Evolutionary conservation across 441 rosid species (phyloP), one percentile per base, ranked within the genome.

Genomic region (Erodium chrysanthum): DNA sequence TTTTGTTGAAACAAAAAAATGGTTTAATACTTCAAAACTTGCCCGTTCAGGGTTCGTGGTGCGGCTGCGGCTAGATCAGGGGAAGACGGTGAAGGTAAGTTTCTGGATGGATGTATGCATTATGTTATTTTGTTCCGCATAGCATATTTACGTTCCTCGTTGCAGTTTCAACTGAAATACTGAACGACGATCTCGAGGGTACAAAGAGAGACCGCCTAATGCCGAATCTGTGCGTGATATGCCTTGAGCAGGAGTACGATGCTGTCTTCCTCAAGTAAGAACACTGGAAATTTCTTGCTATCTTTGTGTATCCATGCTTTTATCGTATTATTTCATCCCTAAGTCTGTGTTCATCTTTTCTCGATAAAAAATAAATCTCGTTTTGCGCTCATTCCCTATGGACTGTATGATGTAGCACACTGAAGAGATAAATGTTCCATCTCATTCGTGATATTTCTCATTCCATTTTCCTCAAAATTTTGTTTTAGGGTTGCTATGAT

Each of bases 161-260:
- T 68, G 67, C 76, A 81, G 85, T 78, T 71, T 67, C 84, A 48
- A 82, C 80, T 71, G 85, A 78, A 50, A 71, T 70, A 33, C 71
- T 73, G 31, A 89, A 86, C 69, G 77, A 80, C 62, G 87, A 78
- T 52, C 64, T 83, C 62, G 92, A 83, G 61, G 18, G 76, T 64
- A 63, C 83, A 50, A 85, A 82, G 78, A 86, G 78, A 82, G 97
- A 90, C 60, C 76, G 70, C 31, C 70, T 74, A 59, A 76, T 88
- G 84, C 98, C 96, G 74, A 91, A 86, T 83, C 80, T 89, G 0
- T 93, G 97, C 66, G 98, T 93, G 78, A 91, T 93, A 79, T 93
- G 98, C 81, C 96, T 91, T 71, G 98, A 91, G 84, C 86, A 83
- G 66, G 90, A 91, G 71, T 93, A 88, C 79, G 89, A 91, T 42